phyloP scores from a whole-genome alignment of 1,284 basidiomycete genomes.

The Cutaneotrichosporon cutaneum region DNA sequence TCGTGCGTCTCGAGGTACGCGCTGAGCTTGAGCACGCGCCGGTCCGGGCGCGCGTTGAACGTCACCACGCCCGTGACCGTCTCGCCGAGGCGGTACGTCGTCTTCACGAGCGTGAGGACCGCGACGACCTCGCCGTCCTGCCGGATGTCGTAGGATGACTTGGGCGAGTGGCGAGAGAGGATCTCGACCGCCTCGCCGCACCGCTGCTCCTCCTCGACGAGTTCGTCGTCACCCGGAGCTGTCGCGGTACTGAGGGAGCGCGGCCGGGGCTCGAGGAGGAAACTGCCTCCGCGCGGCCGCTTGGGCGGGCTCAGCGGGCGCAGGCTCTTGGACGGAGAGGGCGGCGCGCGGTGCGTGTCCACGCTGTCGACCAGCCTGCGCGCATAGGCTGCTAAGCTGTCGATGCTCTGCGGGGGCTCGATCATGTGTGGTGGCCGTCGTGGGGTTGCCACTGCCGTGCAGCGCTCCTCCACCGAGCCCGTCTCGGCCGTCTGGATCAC shows the following conservation, averaged over 20 bases:
- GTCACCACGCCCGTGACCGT: slow-evolving; percentile 83
- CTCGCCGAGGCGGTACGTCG: slow-evolving; percentile 83
- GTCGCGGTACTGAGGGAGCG: neutral
- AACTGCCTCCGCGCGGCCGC: neutral
- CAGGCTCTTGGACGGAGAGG: slow-evolving; percentile 18
- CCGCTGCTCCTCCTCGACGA: slow-evolving; percentile 45
- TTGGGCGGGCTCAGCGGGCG: slow-evolving; percentile 6
- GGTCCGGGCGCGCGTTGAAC: slow-evolving; percentile 61
- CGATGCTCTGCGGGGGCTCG: slow-evolving; percentile 17
- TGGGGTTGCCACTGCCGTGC: neutral
- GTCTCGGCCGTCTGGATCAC: slow-evolving; percentile 52
- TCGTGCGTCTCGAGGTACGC: slow-evolving; percentile 84
- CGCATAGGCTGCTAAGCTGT: slow-evolving; percentile 38
- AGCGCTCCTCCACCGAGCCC: slow-evolving; percentile 28
- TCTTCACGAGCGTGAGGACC: slow-evolving; percentile 84
- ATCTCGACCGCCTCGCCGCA: slow-evolving; percentile 90
- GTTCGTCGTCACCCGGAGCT: slow-evolving; percentile 33
- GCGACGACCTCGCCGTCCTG: slow-evolving; percentile 85
- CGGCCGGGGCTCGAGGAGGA: neutral
- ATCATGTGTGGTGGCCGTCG: neutral
- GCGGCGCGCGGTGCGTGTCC: slow-evolving; percentile 17
- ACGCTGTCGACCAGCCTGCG: slow-evolving; percentile 35
- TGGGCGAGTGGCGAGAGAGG: slow-evolving; percentile 79
- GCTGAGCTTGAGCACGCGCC: slow-evolving; percentile 61
- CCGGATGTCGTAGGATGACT: slow-evolving; percentile 89